Evolutionary conservation across 192 early-diverging fungal species (phyloP).

Genomic region (Rhizophagus prolifer): DNA sequence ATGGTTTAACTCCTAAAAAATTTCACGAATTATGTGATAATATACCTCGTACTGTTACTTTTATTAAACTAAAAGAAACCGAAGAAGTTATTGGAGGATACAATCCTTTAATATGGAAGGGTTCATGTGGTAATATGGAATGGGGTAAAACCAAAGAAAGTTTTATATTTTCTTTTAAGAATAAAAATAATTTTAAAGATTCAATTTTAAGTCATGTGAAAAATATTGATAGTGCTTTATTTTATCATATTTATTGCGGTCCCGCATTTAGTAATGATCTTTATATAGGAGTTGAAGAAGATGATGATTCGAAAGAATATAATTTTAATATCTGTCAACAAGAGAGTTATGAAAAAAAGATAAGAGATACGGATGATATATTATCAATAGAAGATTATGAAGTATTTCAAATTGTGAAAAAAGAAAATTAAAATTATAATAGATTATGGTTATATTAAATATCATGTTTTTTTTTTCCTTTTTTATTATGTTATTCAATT

Average conservation of each 20-base stretch:
- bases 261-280: not conserved
- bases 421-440: too few relatives aligned
- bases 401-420: not conserved
- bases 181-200: not conserved
- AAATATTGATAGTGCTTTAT: not conserved
- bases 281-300: not conserved
- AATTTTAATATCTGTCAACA: too few relatives aligned
- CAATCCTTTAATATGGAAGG: not conserved
- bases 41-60: not conserved
- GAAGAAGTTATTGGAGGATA: conserved; percentile 7
- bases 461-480: too few relatives aligned
- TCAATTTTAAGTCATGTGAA: not conserved
- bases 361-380: too few relatives aligned
- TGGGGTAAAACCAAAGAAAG: not conserved
- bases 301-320: too few relatives aligned
- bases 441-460: too few relatives aligned
- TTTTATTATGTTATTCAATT: too few relatives aligned
- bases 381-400: too few relatives aligned
- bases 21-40: not conserved
- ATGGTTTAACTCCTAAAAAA: not conserved
- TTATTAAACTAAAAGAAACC: not conserved
- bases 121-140: not conserved
- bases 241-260: not conserved
- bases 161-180: conserved; percentile 18
- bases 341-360: too few relatives aligned